Evolutionary conservation across 768 basidiomycete species (phyloP).

Genomic region (Cytidiella melzeri): DNA sequence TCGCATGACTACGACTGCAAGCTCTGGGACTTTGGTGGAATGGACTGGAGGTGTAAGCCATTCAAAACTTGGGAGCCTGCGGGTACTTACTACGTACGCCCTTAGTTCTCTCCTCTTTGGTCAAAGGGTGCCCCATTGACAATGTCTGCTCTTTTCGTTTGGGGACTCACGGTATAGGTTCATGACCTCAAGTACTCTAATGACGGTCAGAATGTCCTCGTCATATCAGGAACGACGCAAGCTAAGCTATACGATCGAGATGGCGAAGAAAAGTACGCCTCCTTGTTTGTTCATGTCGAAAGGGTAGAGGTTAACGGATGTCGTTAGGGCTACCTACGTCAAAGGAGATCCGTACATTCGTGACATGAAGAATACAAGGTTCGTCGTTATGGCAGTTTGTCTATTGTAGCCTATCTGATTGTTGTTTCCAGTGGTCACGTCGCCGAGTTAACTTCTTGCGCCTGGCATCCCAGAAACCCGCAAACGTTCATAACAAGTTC

Average conservation of each 20-base stretch:
- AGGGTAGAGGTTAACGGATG: no score
- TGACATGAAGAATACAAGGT: conserved; percentile 99
- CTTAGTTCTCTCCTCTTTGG: conserved; percentile 4
- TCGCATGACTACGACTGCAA: conserved; percentile 98
- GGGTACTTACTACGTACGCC: conserved; percentile 79
- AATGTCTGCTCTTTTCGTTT: background rate
- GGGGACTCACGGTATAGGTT: conserved; percentile 67
- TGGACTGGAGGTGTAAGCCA: conserved; percentile 85
- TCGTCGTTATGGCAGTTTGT: no score
- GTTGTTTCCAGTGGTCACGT: conserved; percentile 75
- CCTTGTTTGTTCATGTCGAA: background rate
- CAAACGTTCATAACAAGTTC: conserved; percentile 87
- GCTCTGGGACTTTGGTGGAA: conserved; percentile 99
- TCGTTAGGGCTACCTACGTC: conserved; percentile 61
- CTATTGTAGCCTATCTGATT: conserved; percentile 6
- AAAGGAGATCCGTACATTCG: conserved; percentile 98
- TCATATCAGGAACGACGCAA: conserved; percentile 82
- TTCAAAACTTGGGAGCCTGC: conserved; percentile 97
- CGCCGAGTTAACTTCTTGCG: conserved; percentile 80
- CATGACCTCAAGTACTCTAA: conserved; percentile 88
- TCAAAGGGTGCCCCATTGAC: conserved; percentile 5
- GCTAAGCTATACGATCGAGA: conserved; percentile 89
- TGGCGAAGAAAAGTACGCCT: conserved; percentile 83
- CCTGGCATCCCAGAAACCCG: conserved; percentile 88
- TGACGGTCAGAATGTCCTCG: conserved; percentile 80